These are phyloP conservation scores for Krasilnikovozyma curviuscula DNA, from an alignment of 768 basidiomycete genomes.

Conservation along the genomic window DNA sequence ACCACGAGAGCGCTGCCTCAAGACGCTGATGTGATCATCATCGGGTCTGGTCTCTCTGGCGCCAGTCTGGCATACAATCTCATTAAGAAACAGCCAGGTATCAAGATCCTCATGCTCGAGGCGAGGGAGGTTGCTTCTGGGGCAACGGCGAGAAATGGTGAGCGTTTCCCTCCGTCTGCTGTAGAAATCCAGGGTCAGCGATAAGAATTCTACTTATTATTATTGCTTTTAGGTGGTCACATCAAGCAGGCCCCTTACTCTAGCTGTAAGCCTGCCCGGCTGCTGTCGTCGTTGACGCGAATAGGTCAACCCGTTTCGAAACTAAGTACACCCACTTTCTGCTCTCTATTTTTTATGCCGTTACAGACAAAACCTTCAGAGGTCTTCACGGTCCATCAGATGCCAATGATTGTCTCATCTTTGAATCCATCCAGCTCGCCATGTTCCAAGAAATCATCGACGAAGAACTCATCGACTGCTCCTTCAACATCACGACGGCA, in stretches of 20 bases:
- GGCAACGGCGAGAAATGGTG: slow-evolving; percentile 3
- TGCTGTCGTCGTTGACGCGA: not conserved
- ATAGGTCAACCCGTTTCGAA: not conserved
- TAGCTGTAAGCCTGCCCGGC: not conserved
- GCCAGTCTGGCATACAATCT: slow-evolving; percentile 15
- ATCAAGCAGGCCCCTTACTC: not conserved
- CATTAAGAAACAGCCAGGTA: not conserved
- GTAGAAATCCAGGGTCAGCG: no score
- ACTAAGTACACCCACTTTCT: no score
- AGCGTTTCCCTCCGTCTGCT: not conserved
- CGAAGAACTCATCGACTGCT: no score
- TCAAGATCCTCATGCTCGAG: not conserved
- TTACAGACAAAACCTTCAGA: no score
- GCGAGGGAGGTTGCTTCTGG: not conserved
- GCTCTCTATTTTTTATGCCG: no score
- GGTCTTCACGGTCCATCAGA: not conserved
- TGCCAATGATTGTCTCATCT: not conserved
- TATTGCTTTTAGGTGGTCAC: not conserved
- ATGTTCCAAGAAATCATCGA: no score
- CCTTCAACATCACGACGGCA: no score
- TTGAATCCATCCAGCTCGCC: not conserved
- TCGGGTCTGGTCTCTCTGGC: slow-evolving; percentile 1
- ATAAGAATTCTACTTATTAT: no score
- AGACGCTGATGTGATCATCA: not conserved
- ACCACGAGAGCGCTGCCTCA: slow-evolving; percentile 11